These are phyloP conservation scores for Aspergillus phoenicis DNA, from an alignment of 2,329 filamentous ascomycete species.

Conservation along the genomic window DNA sequence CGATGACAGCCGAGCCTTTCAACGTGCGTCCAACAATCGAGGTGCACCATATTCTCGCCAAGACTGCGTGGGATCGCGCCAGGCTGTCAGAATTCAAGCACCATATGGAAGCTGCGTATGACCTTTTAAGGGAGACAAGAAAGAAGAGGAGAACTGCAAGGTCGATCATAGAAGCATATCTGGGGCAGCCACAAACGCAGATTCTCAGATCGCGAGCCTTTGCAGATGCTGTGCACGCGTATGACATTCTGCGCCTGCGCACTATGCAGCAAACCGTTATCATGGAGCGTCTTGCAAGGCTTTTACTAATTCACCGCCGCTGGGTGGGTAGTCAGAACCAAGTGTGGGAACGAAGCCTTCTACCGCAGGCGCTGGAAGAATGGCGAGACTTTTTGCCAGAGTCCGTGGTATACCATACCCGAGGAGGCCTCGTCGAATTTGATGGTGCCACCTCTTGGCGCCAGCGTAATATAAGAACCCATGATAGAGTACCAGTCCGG, in stretches of 20 bases:
- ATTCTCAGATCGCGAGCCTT: constrained; percentile 29
- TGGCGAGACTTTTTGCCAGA: constrained; percentile 52
- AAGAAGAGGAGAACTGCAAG: constrained; percentile 30
- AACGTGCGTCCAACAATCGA: constrained; percentile 59
- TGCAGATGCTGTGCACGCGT: constrained; percentile 34
- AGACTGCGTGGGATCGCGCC: constrained; percentile 26
- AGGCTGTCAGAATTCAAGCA: constrained; percentile 27
- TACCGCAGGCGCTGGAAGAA: constrained; percentile 52
- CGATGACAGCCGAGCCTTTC: constrained; percentile 63
- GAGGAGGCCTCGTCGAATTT: constrained; percentile 46
- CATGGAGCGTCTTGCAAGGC: constrained; percentile 27
- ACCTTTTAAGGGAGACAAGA: constrained; percentile 33
- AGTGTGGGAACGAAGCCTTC: constrained; percentile 35
- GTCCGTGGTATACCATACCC: constrained; percentile 39
- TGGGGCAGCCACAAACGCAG: constrained; percentile 17
- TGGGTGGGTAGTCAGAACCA: constrained; percentile 23
- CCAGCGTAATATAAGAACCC: constrained; percentile 17
- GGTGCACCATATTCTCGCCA: constrained; percentile 51
- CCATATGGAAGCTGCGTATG: constrained; percentile 35
- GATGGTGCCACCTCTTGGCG: constrained; percentile 27
- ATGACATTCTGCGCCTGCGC: constrained; percentile 36
- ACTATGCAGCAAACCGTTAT: constrained; percentile 32
- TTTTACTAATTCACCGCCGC: constrained; percentile 24
- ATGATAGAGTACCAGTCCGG: constrained; percentile 26
- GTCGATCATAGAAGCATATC: constrained; percentile 26